These are phyloP conservation scores for Vitrella brassicaformis DNA, from an alignment of 73 alveolate genomes.

Conservation along the genomic window DNA sequence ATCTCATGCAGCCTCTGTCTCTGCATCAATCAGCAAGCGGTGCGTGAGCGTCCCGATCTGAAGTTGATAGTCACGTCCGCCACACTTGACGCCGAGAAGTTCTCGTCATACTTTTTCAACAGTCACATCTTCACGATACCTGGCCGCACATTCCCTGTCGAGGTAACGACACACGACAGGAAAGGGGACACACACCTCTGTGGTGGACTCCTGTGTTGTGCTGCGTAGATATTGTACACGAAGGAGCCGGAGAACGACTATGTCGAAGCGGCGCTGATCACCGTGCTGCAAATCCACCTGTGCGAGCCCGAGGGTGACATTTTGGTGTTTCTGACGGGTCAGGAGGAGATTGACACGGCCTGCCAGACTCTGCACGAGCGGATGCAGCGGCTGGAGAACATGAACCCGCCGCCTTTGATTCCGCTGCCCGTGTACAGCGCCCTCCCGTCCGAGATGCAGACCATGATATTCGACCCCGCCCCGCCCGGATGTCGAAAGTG, in stretches of 20 bases:
- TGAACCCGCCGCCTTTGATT: constrained; percentile 85
- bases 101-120: constrained; percentile 86
- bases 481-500: constrained; percentile 95
- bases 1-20: background rate
- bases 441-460: constrained; percentile 88
- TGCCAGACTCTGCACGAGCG: constrained; percentile 87
- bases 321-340: constrained; percentile 95
- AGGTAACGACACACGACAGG: background rate
- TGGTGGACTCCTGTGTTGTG: no score
- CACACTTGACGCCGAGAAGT: constrained; percentile 69
- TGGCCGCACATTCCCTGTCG: constrained; percentile 79
- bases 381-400: constrained; percentile 74
- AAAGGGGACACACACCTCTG: no score
- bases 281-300: constrained; percentile 78
- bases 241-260: constrained; percentile 98
- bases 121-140: constrained; percentile 98
- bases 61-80: constrained; percentile 96
- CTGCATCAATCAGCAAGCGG: constrained; percentile 26
- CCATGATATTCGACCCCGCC: constrained; percentile 89
- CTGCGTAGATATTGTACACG: constrained; percentile 65
- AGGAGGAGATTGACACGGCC: constrained; percentile 99
- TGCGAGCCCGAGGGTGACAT: constrained; percentile 66
- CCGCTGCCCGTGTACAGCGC: constrained; percentile 96
- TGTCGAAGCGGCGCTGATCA: constrained; percentile 90
- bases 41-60: constrained; percentile 73